Conservation (phyloP, 345 rosid genomes). For the Brassica cretica region DNA sequence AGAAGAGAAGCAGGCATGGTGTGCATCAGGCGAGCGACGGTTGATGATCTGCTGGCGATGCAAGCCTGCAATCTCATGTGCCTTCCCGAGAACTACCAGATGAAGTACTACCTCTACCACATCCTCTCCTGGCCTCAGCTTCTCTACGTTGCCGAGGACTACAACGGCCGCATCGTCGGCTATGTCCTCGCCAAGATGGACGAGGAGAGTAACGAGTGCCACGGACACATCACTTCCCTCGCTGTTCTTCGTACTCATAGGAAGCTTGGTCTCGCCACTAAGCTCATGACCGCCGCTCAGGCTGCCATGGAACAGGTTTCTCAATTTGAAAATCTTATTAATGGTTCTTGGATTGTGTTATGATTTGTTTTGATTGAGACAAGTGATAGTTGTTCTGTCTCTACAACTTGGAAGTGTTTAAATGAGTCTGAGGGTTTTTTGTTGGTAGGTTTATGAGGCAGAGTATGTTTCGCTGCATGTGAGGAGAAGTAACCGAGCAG, state of each 20-base stretch:
- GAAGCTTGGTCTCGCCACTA: constrained; percentile 93
- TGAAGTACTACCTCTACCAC: constrained; percentile 96
- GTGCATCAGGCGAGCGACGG: constrained; percentile 95
- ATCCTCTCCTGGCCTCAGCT: constrained; percentile 99
- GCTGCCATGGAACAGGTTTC: constrained; percentile 95
- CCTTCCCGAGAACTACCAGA: constrained; percentile 98
- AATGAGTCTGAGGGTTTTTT: constrained; percentile 7
- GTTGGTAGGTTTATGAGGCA: constrained; percentile 74
- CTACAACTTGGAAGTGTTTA: neutral
- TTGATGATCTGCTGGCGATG: constrained; percentile 94
- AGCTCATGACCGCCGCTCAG: constrained; percentile 99
- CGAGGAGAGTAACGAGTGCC: constrained; percentile 94
- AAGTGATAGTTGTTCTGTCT: neutral
- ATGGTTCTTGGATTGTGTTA: neutral
- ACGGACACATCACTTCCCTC: constrained; percentile 98
- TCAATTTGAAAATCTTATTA: neutral
- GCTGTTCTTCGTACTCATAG: constrained; percentile 98
- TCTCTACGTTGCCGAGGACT: constrained; percentile 96
- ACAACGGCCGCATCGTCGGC: constrained; percentile 95
- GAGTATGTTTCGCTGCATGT: constrained; percentile 94
- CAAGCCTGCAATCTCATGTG: constrained; percentile 94
- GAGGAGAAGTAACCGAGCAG: constrained; percentile 96
- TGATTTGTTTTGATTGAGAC: neutral
- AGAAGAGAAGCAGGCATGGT: constrained; percentile 50
- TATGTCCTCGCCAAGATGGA: constrained; percentile 99